Base-by-base conservation (phyloP, 2,329 filamentous ascomycete genomes). In the Calonectria leucothoes region DNA sequence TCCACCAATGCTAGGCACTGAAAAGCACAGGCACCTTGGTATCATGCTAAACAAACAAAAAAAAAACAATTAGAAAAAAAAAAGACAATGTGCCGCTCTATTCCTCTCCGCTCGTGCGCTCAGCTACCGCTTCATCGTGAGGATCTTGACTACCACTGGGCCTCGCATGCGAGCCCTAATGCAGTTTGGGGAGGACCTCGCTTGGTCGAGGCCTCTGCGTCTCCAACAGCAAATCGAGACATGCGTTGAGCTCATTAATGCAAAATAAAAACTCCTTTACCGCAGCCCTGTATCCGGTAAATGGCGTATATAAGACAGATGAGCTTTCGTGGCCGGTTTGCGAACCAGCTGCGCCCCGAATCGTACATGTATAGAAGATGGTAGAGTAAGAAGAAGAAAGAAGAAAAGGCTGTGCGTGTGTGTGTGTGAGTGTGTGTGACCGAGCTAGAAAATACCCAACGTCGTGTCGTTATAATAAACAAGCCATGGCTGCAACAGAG, bases 11-110 rank as follows among this genome's bases (percentile, higher is more conserved):
- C 37, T 48, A 23, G 49, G 61, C 61, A 49, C 61, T 66, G 29
- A 66, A 61, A 70, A 66, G 39, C 37, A 70, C 29, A 67, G 35
- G 31, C 49, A 48, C 52, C 64, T 42, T 66, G 67, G 70, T 72
- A 72, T 72, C 70, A 72, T 72, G 65, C 35, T 45, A 27, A 23
- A 68, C 52, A 68, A 31, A 64, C 25, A 64, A 42, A 39, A 59
- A 52, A 27, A 59, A 59, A 39, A 37, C 25, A 14, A 61, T 14
- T 25, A 31, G n/a, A 29, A n/a, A 27, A 42, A 45, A 31, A 57
- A 48, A 48, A 39, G 51, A 64, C 61, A 66, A 49, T 51, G 51
- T 45, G 51, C 61, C 42, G 55, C 69, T 59, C 64, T 51, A 66
- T 67, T 39, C 31, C 39, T 66, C 33, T 27, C 15, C 25, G 7